These are phyloP conservation scores for Mucuna pruriens DNA, from an alignment of 306 rosid species.

Conservation along the genomic window DNA sequence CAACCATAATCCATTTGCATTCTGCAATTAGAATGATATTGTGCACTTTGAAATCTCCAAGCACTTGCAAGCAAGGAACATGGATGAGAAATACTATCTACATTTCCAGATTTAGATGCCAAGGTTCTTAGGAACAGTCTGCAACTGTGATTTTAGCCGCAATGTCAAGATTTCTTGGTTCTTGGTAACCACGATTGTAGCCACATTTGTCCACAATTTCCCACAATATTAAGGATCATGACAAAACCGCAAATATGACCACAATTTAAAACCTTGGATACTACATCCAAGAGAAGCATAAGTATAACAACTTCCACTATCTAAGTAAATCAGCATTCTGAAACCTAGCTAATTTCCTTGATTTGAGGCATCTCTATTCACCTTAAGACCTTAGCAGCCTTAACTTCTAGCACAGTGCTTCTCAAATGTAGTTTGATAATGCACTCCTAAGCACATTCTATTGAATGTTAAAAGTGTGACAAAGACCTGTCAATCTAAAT, in stretches of 20 bases:
- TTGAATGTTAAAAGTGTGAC: background rate
- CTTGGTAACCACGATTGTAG: too few species aligned
- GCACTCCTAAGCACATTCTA: constrained; percentile 22
- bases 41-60: constrained; percentile 27
- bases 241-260: too few species aligned
- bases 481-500: constrained; percentile 19
- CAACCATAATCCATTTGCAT: background rate
- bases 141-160: too few species aligned
- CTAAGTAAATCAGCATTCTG: background rate
- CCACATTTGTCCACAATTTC: too few species aligned
- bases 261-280: background rate
- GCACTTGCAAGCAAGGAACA: background rate
- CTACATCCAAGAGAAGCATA: constrained; percentile 2
- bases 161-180: too few species aligned
- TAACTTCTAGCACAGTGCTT: constrained; percentile 26
- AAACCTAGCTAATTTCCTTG: constrained; percentile 28
- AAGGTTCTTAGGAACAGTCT: background rate
- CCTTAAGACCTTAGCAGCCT: constrained; percentile 34
- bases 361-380: constrained; percentile 20
- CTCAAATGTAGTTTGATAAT: constrained; percentile 11
- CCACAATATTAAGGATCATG: too few species aligned
- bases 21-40: constrained; percentile 20
- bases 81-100: constrained; percentile 36
- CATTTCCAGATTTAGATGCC: constrained; percentile 14
- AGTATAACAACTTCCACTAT: constrained; percentile 2